A percentile compares a stretch with the other conserved stretches of the same genome.
Evolutionary conservation across 176 grass and related monocot species (phyloP).

Genomic region (Coix lacrymajobi): DNA sequence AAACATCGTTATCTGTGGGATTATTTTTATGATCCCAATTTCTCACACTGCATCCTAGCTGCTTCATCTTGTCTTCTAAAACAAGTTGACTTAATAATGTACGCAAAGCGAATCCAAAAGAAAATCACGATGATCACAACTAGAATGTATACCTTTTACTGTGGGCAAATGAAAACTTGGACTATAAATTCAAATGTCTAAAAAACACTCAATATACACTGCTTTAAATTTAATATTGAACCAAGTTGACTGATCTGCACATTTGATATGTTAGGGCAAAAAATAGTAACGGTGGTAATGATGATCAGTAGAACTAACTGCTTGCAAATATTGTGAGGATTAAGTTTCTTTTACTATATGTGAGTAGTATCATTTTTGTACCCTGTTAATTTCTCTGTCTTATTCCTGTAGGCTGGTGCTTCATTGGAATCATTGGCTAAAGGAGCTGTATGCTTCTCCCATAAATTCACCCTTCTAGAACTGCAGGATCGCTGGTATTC

Average conservation of each 20-base stretch:
- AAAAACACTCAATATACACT: not conserved
- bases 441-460: conserved; percentile 50
- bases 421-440: conserved; percentile 48
- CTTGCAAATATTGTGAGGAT: not conserved
- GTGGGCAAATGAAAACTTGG: not conserved
- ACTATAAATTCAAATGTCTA: not conserved
- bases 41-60: not conserved
- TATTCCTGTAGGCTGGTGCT: conserved; percentile 45
- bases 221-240: not conserved
- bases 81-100: not conserved
- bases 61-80: not conserved
- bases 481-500: conserved; percentile 51
- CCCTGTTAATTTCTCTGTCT: conserved; percentile 9
- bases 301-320: not conserved
- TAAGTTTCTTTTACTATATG: not conserved
- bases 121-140: not conserved
- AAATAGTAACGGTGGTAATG: not conserved
- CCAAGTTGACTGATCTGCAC: not conserved
- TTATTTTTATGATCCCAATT: not conserved
- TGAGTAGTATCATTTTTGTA: not conserved
- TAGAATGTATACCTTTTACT: not conserved
- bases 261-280: not conserved
- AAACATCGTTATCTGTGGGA: not conserved
- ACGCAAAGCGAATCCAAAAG: not conserved
- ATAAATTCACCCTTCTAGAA: conserved; percentile 49